phyloP scores from a whole-genome alignment of 352 stramenopile genomes.

The Pythium catenulatum region DNA sequence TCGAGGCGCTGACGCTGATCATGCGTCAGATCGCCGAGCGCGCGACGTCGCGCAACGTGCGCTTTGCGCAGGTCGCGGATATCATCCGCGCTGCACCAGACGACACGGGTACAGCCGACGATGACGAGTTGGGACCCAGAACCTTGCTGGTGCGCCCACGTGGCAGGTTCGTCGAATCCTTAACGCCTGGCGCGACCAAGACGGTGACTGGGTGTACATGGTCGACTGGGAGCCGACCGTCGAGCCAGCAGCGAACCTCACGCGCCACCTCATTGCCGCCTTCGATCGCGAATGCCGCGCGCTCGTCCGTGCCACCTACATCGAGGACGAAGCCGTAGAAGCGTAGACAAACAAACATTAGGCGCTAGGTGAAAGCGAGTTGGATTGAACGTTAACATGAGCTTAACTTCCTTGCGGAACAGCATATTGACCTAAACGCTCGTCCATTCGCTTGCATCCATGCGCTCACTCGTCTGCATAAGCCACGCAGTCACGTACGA shows the following conservation, averaged over 20 bases:
- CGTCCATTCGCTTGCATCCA: no score
- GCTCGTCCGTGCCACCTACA: conserved; percentile 46
- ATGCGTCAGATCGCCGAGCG: not conserved
- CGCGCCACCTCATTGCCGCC: conserved; percentile 15
- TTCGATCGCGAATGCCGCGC: conserved; percentile 42
- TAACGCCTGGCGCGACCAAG: not conserved
- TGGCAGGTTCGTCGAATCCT: not conserved
- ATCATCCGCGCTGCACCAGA: no score
- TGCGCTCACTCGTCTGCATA: no score
- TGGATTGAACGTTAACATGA: conserved; percentile 32
- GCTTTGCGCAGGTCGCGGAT: not conserved
- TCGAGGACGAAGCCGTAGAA: conserved; percentile 52
- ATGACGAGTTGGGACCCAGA: no score
- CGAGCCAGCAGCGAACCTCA: conserved; percentile 28
- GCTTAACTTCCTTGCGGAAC: conserved; percentile 58
- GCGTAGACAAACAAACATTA: conserved; percentile 45
- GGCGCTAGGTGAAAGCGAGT: conserved; percentile 21
- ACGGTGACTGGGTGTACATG: conserved; percentile 43
- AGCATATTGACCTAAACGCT: conserved; percentile 50
- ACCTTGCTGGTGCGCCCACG: no score
- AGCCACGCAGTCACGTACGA: no score
- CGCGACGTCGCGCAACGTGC: not conserved
- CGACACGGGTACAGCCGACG: no score
- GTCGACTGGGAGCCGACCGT: conserved; percentile 49
- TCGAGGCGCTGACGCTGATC: not conserved